Conservation (phyloP, 225 moss, liverwort and hornwort genomes). For the Lunularia cruciata region DNA sequence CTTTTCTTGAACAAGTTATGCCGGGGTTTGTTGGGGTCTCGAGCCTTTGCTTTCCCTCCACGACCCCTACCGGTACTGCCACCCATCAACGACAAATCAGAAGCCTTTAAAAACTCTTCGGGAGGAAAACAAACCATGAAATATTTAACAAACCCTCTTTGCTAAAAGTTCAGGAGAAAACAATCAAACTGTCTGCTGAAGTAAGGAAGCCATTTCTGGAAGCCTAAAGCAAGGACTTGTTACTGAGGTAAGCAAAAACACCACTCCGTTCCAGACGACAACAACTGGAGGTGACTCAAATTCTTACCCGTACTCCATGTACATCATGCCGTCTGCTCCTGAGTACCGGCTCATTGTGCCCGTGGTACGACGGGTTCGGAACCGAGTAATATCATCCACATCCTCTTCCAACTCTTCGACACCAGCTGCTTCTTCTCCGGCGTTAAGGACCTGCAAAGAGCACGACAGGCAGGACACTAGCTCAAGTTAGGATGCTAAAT, state of each 20-base stretch:
- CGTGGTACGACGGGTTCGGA: constrained; percentile 64
- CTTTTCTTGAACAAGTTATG: constrained; percentile 87
- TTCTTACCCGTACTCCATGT: constrained; percentile 84
- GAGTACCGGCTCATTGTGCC: constrained; percentile 84
- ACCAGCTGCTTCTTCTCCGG: constrained; percentile 85
- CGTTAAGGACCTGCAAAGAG: constrained; percentile 75
- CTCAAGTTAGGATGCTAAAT: not conserved
- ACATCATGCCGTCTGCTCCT: constrained; percentile 87
- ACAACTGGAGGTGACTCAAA: no score
- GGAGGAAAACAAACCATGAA: no score
- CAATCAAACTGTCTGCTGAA: no score
- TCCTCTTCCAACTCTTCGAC: constrained; percentile 91
- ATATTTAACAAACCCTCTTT: no score
- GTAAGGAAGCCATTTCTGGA: no score
- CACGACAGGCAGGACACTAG: not conserved
- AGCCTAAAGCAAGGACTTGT: no score
- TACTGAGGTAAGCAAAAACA: no score
- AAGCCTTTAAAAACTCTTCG: no score
- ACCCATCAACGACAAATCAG: constrained; percentile 29
- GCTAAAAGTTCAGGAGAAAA: no score
- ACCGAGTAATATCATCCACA: constrained; percentile 81
- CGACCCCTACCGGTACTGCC: constrained; percentile 61
- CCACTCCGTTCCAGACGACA: no score
- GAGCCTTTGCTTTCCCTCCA: constrained; percentile 56
- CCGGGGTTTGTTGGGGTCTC: constrained; percentile 89